Percentiles rank a stretch among this genome's conserved stretches.
phyloP scores from a whole-genome alignment of 805 yeast species.

The Ogataea nitratoaversa region DNA sequence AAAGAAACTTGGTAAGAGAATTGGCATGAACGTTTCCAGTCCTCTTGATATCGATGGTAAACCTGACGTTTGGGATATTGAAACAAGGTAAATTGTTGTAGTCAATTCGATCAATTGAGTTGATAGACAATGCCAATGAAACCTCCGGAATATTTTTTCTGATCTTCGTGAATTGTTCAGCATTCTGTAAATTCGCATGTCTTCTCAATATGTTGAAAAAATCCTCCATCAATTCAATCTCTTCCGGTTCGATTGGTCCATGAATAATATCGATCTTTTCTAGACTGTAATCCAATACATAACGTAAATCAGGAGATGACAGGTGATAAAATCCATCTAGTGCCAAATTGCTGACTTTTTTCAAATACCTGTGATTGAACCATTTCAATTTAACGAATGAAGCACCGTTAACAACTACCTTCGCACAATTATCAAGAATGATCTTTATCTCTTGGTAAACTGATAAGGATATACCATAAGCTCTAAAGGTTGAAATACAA shows the following conservation, averaged over 20 bases:
- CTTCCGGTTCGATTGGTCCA: slow-evolving; percentile 4
- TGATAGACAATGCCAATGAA: background rate
- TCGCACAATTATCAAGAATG: no score
- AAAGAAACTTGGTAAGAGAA: background rate
- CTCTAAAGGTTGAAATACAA: no score
- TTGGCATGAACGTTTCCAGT: background rate
- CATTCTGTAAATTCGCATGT: background rate
- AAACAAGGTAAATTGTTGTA: background rate
- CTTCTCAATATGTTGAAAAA: background rate
- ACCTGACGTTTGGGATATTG: background rate
- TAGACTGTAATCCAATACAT: background rate
- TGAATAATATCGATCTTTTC: background rate
- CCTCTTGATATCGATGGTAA: background rate
- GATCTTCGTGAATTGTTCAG: background rate
- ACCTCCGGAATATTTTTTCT: background rate
- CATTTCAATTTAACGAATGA: no score
- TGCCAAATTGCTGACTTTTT: no score
- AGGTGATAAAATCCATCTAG: no score
- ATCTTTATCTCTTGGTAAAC: no score
- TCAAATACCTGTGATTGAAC: no score
- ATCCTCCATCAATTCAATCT: background rate
- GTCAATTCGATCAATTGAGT: slow-evolving; percentile 1
- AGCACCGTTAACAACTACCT: no score
- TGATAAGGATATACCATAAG: no score
- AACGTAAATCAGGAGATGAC: background rate